Evolutionary conservation across 768 basidiomycete genomes (phyloP), one percentile per base, ranked within the genome.

Genomic region (Termitomyces sp.): DNA sequence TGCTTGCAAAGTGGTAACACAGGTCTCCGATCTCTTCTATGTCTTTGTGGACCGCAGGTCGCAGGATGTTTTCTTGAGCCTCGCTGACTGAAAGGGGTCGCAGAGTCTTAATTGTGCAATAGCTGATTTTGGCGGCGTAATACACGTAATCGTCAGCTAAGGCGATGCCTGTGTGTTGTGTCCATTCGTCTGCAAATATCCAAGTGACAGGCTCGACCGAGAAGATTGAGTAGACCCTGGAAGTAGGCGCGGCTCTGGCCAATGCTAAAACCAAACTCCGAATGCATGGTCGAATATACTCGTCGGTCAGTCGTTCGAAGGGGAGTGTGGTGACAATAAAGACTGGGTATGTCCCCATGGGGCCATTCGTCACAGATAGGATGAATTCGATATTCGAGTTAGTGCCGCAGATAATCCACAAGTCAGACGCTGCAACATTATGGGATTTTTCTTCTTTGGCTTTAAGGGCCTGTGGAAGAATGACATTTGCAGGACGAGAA

Each of bases 151-250:
- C 65, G 2, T 56, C 35, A 16, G 60, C 56, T 40, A 74, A 66
- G 3, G 61, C 57, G 26, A 83, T 72, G 3, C 76, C 73, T 1
- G 86, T 83, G 26, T 72, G 59, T 9, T 61, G 54, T 26, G 72
- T 70, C 87, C 85, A 90, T 18, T 73, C 62, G 2, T 67, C 52
- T 3, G 76, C 74, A 59, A 91, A 88, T 3, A 63, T 61, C 8
- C 59, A 41, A 3, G 82, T 70, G 18, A 90, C 69, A 6, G 65
- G 62, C 4, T 81, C 74, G 5, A 78, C 72, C 1, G 85, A 81
- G 61, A 88, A 91, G 9, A 89, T 75, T 1, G 89, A 88, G 67
- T 85, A 91, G 0, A 87, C 74, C 11, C 87, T 75, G 32, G 70
- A 64, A 5, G 57, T 53, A 11, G 71, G 68, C 16, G 52, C 36